phyloP scores from a whole-genome alignment of 2,329 filamentous ascomycete species.

The Colletotrichum sp. region DNA sequence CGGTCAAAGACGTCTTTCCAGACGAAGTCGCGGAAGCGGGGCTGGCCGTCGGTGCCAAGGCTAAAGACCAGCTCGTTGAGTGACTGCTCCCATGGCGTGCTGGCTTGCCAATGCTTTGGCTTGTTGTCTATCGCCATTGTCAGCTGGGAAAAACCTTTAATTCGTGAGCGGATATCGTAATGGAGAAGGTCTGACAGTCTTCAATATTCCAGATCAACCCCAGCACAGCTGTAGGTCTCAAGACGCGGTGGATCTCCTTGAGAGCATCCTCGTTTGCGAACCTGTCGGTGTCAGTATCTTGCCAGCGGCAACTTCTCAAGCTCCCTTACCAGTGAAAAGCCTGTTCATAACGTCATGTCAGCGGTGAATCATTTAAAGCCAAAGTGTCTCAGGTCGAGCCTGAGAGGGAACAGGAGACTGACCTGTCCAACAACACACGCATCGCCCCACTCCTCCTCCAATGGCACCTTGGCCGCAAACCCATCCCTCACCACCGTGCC shows the following conservation, averaged over 20 bases:
- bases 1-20: conserved; percentile 71
- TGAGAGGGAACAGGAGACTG: background rate
- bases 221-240: conserved; percentile 64
- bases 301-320: background rate
- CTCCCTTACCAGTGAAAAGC: conserved; percentile 64
- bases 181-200: conserved; percentile 59
- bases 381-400: background rate
- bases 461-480: conserved; percentile 60
- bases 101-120: conserved; percentile 58
- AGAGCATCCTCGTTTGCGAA: conserved; percentile 70
- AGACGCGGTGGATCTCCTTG: conserved; percentile 68
- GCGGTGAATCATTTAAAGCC: background rate
- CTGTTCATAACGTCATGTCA: conserved; percentile 28
- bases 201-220: conserved; percentile 79
- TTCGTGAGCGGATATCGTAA: background rate
- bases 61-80: conserved; percentile 64
- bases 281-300: conserved; percentile 44
- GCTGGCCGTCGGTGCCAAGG: conserved; percentile 58
- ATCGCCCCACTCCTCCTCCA: conserved; percentile 65
- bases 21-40: conserved; percentile 67
- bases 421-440: conserved; percentile 73
- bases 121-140: conserved; percentile 61
- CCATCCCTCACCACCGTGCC: conserved; percentile 63
- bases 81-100: conserved; percentile 65
- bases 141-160: background rate